Evolutionary conservation across 352 stramenopile species (phyloP).

Genomic region (Phytophthora aleatoria): DNA sequence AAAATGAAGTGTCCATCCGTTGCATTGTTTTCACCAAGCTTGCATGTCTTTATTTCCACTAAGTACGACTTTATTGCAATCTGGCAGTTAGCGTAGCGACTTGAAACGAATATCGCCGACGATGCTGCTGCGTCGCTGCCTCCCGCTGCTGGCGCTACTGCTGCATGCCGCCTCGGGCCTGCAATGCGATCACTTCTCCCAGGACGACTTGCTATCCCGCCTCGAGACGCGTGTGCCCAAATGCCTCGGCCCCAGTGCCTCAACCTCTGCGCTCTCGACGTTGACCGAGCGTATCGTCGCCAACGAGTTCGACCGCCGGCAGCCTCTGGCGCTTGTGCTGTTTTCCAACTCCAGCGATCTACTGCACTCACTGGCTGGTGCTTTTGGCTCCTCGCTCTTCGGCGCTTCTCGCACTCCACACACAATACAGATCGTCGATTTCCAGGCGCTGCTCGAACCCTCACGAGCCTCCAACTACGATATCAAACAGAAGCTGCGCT

Average conservation of each 20-base stretch:
- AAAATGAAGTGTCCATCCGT: constrained; percentile 14
- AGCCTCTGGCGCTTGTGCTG: constrained; percentile 54
- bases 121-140: constrained; percentile 16
- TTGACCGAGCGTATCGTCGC: constrained; percentile 50
- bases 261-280: constrained; percentile 32
- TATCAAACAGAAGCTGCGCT: constrained; percentile 52
- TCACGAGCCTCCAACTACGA: constrained; percentile 44
- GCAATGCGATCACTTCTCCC: constrained; percentile 38
- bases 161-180: constrained; percentile 18
- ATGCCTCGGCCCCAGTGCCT: constrained; percentile 43
- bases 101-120: constrained; percentile 12
- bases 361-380: constrained; percentile 37
- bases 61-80: constrained; percentile 12
- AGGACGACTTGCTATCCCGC: constrained; percentile 50
- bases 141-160: constrained; percentile 21
- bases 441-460: constrained; percentile 35
- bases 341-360: constrained; percentile 55
- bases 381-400: constrained; percentile 45
- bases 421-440: constrained; percentile 35
- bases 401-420: constrained; percentile 21
- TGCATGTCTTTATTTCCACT: background rate
- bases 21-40: background rate
- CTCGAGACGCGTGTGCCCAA: constrained; percentile 46
- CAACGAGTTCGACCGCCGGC: constrained; percentile 62
- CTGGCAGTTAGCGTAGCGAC: background rate